Conservation (phyloP, 2,329 filamentous ascomycete species). For the Cordyceps cicadae region DNA sequence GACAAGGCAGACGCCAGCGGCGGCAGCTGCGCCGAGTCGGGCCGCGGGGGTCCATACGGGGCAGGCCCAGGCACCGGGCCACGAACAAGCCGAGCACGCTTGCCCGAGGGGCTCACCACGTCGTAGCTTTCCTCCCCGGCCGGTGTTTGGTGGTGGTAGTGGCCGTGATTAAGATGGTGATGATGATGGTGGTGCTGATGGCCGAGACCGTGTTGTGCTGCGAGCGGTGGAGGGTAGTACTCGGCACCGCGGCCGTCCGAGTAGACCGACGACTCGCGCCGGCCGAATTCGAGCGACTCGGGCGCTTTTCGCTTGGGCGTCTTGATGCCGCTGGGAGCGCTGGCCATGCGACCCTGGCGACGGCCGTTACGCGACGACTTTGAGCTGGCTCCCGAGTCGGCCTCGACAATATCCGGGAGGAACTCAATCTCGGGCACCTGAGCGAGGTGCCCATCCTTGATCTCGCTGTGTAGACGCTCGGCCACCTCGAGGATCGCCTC, state of each 20-base stretch:
- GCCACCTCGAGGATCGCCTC: conserved; percentile 40
- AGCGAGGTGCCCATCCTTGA: conserved; percentile 32
- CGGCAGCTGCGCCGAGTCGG: conserved; percentile 7
- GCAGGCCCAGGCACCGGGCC: not conserved
- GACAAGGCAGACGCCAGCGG: conserved; percentile 2
- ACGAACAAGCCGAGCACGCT: conserved; percentile 17
- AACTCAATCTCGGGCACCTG: conserved; percentile 53
- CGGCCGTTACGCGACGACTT: conserved; percentile 12
- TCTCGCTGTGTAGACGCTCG: conserved; percentile 35
- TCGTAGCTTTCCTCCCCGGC: conserved; percentile 12
- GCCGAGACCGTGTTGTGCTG: conserved; percentile 3
- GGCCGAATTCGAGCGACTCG: conserved; percentile 11
- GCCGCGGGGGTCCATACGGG: not conserved
- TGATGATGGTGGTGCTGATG: not conserved
- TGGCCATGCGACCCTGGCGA: conserved; percentile 15
- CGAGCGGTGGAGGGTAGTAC: not conserved
- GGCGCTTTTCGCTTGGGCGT: conserved; percentile 19
- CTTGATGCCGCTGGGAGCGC: conserved; percentile 12
- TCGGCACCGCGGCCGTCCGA: not conserved
- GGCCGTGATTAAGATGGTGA: not conserved
- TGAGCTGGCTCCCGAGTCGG: conserved; percentile 16
- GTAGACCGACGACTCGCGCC: not conserved
- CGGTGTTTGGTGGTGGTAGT: not conserved
- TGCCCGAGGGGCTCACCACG: conserved; percentile 16
- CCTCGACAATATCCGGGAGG: conserved; percentile 43